Evolutionary conservation across 805 yeast species (phyloP), one percentile per base, ranked within the genome.

Genomic region (Candida andamanensis): DNA sequence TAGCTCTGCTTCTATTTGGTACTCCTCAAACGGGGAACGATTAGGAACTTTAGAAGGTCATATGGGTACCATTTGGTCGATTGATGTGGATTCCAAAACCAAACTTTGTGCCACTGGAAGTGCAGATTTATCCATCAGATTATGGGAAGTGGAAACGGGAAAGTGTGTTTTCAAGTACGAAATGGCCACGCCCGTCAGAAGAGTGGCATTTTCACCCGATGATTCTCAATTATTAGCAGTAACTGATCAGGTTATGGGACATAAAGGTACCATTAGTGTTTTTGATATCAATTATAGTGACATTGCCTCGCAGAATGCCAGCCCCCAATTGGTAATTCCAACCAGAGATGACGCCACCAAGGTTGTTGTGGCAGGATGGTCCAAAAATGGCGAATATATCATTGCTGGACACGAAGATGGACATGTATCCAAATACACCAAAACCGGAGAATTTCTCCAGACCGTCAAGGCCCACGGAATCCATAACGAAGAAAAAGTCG

Each of bases 1-100:
- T 72, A 73, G 74, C 48, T 76, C 79, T 9, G 95, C 94, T 2
- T 80, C 89, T 28, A 80, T 90, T 40, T 94, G 97, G 97, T 92
- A 75, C 62, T 77, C 97, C 18, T 79, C 83, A 42, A 90, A 89
- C 58, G 99, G 99, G 50, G 98, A 92, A 65, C 78, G 97, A 60
- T 63, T 92, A 37, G 99, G 98, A 30, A 92, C 99, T 39, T 75
- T 85, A 46, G 77, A 65, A 36, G 71, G 71, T 23, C 97, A 92
- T 59, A 72, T 72, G 37, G 98, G 98, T 79, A 84, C 96, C 33
- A 80, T 92, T 50, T 86, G 95, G 92, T 80, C 95, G 20, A 80
- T 92, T 44, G 97, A 89, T 56, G 80, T 87, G 28, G 92, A 85
- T 57, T 58, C 65, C 24, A 71, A 73, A 35, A 70, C 90, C n/a